A percentile compares a stretch with the other conserved stretches of the same genome.
These are phyloP conservation scores for Stropharia rugosoannulata DNA, from an alignment of 768 basidiomycete species.

Conservation along the genomic window DNA sequence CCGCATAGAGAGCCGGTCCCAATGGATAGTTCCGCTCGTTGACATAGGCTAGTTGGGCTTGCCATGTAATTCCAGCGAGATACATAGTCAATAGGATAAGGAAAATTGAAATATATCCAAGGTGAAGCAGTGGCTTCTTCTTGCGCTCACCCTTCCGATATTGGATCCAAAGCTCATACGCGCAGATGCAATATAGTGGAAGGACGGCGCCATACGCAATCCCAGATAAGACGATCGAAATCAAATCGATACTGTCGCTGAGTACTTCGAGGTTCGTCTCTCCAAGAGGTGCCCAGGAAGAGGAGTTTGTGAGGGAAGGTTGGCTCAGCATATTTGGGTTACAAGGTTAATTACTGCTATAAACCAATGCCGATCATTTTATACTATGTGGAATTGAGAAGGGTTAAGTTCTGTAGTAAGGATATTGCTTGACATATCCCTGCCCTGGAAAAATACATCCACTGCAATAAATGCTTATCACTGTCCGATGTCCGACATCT, in stretches of 20 bases:
- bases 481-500: no score
- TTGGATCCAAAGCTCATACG: background rate
- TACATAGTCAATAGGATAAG: slow-evolving; percentile 5
- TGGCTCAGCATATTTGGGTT: background rate
- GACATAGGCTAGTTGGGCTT: slow-evolving; percentile 16
- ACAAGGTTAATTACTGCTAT: no score
- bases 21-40: slow-evolving; percentile 19
- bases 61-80: background rate
- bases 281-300: background rate
- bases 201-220: background rate
- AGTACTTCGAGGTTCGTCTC: background rate
- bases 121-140: background rate
- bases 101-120: slow-evolving; percentile 1
- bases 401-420: no score
- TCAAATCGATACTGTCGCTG: background rate
- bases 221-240: background rate
- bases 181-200: background rate
- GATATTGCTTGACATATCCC: no score
- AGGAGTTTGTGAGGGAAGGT: background rate
- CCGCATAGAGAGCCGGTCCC: slow-evolving; percentile 12
- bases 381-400: no score
- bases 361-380: no score
- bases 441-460: no score
- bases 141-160: background rate
- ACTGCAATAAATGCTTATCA: no score